Percentiles rank a stretch among this genome's conserved stretches.
phyloP scores from a whole-genome alignment of 345 rosid genomes.

The Rubroshorea leprosula region DNA sequence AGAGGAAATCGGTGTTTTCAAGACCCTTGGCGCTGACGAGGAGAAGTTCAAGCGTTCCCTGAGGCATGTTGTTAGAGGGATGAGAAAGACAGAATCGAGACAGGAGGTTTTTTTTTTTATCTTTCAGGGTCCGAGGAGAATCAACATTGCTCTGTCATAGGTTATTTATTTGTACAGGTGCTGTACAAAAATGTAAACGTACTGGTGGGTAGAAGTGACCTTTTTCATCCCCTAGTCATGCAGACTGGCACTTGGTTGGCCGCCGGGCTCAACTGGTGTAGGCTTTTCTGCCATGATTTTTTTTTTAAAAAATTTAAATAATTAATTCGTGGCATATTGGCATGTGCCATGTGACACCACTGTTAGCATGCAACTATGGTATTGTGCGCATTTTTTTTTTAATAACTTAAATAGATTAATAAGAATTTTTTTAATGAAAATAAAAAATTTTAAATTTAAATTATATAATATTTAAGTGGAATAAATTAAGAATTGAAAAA shows the following conservation, averaged over 20 bases:
- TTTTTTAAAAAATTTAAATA: too few relatives aligned
- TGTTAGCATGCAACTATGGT: too few relatives aligned
- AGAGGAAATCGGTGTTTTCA: slow-evolving; percentile 44
- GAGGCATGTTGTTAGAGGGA: slow-evolving; percentile 33
- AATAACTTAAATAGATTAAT: too few relatives aligned
- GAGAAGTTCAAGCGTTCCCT: slow-evolving; percentile 58
- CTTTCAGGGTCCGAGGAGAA: not conserved
- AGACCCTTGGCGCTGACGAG: slow-evolving; percentile 64
- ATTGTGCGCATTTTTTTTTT: too few relatives aligned
- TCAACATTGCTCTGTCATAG: not conserved
- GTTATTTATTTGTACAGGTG: not conserved
- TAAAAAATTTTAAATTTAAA: too few relatives aligned
- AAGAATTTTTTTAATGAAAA: too few relatives aligned
- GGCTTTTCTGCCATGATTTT: not conserved
- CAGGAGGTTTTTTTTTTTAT: not conserved
- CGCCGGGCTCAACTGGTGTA: not conserved
- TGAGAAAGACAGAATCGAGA: not conserved
- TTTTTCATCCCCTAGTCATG: not conserved
- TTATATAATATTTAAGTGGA: too few relatives aligned
- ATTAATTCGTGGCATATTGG: too few relatives aligned
- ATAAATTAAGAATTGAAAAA: too few relatives aligned
- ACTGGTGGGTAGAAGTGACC: not conserved
- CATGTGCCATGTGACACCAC: too few relatives aligned
- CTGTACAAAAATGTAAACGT: not conserved
- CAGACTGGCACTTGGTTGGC: not conserved